These are phyloP conservation scores for Myriosclerotinia duriaeana DNA, from an alignment of 2,329 filamentous ascomycete genomes.

Conservation along the genomic window DNA sequence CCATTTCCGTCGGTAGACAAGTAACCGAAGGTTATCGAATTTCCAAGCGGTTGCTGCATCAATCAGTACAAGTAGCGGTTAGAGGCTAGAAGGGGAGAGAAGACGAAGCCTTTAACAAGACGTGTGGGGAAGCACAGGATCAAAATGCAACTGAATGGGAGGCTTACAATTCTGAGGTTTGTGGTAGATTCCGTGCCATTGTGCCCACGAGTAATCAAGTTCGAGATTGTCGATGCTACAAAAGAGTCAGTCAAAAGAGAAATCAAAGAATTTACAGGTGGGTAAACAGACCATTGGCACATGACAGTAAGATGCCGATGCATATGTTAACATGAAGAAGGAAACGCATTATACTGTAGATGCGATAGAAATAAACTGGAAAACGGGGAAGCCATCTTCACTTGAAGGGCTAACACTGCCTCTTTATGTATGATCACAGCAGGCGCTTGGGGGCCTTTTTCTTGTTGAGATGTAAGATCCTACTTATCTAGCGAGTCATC, in stretches of 20 bases:
- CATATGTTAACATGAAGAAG: slow-evolving; percentile 5
- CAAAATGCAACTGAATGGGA: neutral
- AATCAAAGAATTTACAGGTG: neutral
- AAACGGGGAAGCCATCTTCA: neutral
- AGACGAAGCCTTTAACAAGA: neutral
- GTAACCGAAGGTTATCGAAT: slow-evolving; percentile 44
- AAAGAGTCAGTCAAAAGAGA: neutral
- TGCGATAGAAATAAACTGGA: neutral
- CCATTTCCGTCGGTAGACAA: slow-evolving; percentile 41
- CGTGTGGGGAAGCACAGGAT: neutral
- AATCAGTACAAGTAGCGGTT: neutral
- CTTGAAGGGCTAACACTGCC: neutral
- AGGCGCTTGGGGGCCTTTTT: neutral
- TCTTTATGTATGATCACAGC: slow-evolving; percentile 12
- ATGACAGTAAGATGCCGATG: slow-evolving; percentile 16
- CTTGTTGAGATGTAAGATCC: neutral
- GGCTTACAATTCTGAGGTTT: slow-evolving; percentile 20
- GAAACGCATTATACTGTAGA: slow-evolving; percentile 7
- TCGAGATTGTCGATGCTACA: neutral
- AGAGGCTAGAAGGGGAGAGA: neutral
- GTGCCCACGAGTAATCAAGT: neutral
- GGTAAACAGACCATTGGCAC: slow-evolving; percentile 16
- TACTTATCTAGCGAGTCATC: neutral
- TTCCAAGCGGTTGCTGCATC: slow-evolving; percentile 39
- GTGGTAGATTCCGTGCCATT: neutral